Percentiles rank a stretch among this genome's conserved stretches.
Conservation (phyloP, 2,329 filamentous ascomycete genomes). For the Neonectria coccinea region DNA sequence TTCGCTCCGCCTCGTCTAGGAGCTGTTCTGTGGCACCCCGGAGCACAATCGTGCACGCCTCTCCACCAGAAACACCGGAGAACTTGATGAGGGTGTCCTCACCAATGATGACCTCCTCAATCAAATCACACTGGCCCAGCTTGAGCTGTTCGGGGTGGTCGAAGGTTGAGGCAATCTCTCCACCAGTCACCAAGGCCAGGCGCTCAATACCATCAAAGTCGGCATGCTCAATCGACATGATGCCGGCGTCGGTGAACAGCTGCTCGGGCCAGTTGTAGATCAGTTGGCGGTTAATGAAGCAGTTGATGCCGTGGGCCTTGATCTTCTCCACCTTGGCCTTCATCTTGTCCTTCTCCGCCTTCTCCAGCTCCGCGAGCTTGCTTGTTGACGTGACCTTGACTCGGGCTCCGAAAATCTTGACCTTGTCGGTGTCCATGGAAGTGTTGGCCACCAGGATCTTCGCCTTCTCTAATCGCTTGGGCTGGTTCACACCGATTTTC, state of each 20-base stretch:
- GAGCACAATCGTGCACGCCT: constrained; percentile 96
- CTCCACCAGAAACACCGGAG: constrained; percentile 91
- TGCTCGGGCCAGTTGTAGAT: constrained; percentile 99
- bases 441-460: constrained; percentile 99
- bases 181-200: constrained; percentile 92
- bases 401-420: constrained; percentile 98
- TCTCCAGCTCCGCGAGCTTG: constrained; percentile 97
- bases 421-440: constrained; percentile 99
- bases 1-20: constrained; percentile 95
- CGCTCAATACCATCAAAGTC: constrained; percentile 99
- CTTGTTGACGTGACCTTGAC: constrained; percentile 97
- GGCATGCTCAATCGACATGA: constrained; percentile 98
- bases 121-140: constrained; percentile 92
- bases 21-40: constrained; percentile 97
- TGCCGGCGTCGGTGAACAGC: constrained; percentile 96
- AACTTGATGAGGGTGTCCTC: constrained; percentile 98
- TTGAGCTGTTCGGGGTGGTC: constrained; percentile 98
- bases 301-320: constrained; percentile 99
- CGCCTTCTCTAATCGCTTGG: constrained; percentile 95
- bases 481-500: constrained; percentile 98
- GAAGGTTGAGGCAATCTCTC: constrained; percentile 97
- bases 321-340: constrained; percentile 99
- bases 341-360: constrained; percentile 99
- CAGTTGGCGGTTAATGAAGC: constrained; percentile 98
- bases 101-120: constrained; percentile 98